Conservation (phyloP, 2,329 filamentous ascomycete genomes). For the Tolypocladium tundrense region DNA sequence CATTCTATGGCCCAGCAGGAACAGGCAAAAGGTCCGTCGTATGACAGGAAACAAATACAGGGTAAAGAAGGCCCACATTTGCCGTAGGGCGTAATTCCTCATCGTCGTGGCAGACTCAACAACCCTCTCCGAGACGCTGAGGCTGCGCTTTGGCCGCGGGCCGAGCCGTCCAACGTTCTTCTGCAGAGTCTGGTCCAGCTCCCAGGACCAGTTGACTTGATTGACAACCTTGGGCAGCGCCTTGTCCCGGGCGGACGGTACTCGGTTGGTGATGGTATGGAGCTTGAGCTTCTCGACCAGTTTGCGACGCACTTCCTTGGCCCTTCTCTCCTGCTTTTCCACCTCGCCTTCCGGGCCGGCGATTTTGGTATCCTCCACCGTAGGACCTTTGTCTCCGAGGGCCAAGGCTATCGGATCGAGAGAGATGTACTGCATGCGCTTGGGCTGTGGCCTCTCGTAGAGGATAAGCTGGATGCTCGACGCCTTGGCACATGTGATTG, state of each 20-base stretch:
- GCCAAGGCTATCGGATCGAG: constrained; percentile 80
- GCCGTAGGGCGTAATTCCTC: constrained; percentile 62
- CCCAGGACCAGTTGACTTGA: constrained; percentile 93
- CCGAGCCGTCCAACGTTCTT: constrained; percentile 84
- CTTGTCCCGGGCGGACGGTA: constrained; percentile 71
- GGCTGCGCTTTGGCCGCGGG: constrained; percentile 65
- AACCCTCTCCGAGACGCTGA: constrained; percentile 90
- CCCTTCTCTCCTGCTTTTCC: constrained; percentile 49
- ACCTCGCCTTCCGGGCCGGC: constrained; percentile 60
- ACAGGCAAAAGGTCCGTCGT: constrained; percentile 62
- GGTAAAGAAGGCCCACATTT: constrained; percentile 60
- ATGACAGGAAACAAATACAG: constrained; percentile 72
- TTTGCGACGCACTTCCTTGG: constrained; percentile 49
- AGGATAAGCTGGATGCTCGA: constrained; percentile 78
- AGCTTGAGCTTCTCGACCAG: constrained; percentile 79
- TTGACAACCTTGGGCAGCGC: constrained; percentile 74
- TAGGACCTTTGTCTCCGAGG: constrained; percentile 58
- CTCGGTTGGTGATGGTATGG: constrained; percentile 72
- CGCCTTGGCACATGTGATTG: constrained; percentile 60
- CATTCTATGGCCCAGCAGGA: constrained; percentile 69
- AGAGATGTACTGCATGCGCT: constrained; percentile 93
- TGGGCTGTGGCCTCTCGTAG: constrained; percentile 77
- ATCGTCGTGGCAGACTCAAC: constrained; percentile 86
- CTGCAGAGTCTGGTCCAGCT: constrained; percentile 75
- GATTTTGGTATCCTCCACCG: constrained; percentile 21